A percentile compares a stretch with the other conserved stretches of the same genome.
These are phyloP conservation scores for Pleurotus djamor DNA, from an alignment of 768 basidiomycete species.

Conservation along the genomic window DNA sequence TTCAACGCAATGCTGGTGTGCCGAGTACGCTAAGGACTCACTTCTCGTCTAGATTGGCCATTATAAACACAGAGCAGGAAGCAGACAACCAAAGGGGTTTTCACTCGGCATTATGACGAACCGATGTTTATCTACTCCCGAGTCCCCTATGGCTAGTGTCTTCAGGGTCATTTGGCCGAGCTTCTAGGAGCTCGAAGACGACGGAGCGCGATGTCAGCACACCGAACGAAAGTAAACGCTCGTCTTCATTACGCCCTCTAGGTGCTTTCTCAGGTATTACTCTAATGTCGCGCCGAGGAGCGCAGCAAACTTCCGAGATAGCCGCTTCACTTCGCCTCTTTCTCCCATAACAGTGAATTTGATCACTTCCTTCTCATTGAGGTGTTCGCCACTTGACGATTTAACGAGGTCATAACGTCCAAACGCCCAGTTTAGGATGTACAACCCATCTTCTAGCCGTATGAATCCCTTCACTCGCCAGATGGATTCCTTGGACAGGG, in stretches of 20 bases:
- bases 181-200: too few relatives aligned
- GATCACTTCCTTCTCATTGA: slow-evolving; percentile 33
- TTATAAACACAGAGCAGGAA: too few relatives aligned
- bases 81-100: too few relatives aligned
- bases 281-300: slow-evolving; percentile 34
- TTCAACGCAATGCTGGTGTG: background rate
- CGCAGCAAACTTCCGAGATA: slow-evolving; percentile 52
- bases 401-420: slow-evolving; percentile 68
- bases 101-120: too few relatives aligned
- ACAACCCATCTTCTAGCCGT: slow-evolving; percentile 38
- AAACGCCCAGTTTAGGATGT: slow-evolving; percentile 93
- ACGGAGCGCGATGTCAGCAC: too few relatives aligned
- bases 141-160: too few relatives aligned
- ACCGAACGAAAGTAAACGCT: too few relatives aligned
- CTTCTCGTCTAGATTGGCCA: background rate
- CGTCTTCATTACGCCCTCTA: too few relatives aligned
- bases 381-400: slow-evolving; percentile 24
- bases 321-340: slow-evolving; percentile 70
- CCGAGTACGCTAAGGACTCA: background rate
- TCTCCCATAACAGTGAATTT: slow-evolving; percentile 91
- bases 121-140: too few relatives aligned
- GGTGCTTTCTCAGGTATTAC: slow-evolving; percentile 9
- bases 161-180: too few relatives aligned
- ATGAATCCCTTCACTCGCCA: slow-evolving; percentile 91
- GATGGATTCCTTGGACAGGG: slow-evolving; percentile 63